A percentile compares a stretch with the other conserved stretches of the same genome.
Conservation (phyloP, 352 stramenopile genomes). For the Pythium vanterpoolii region DNA sequence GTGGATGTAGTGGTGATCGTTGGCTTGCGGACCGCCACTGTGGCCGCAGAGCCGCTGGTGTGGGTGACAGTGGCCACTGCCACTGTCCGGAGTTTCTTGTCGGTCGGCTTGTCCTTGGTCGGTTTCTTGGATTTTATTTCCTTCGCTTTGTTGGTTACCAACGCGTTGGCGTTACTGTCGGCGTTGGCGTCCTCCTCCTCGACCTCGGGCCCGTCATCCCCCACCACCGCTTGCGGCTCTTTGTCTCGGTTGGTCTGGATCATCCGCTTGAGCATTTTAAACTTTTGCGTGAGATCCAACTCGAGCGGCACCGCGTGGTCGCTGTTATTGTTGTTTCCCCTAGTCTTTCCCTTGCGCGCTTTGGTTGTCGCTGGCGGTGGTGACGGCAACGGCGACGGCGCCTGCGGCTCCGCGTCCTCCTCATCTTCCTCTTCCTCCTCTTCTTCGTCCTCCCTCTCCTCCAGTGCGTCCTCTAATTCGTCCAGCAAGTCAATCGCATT, state of each 20-base stretch:
- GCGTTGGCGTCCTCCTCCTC: constrained; percentile 4
- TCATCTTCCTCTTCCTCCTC: not conserved
- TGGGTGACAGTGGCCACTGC: not conserved
- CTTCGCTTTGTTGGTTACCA: not conserved
- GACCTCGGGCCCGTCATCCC: not conserved
- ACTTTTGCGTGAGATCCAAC: constrained; percentile 53
- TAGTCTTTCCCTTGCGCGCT: not conserved
- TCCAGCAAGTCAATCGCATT: constrained; percentile 53
- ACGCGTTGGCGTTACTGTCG: no score
- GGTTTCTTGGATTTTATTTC: not conserved
- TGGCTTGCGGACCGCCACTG: no score
- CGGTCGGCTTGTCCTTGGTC: not conserved
- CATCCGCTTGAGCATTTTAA: constrained; percentile 56
- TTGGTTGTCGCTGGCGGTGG: not conserved
- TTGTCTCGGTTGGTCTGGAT: constrained; percentile 52
- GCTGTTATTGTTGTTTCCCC: constrained; percentile 1
- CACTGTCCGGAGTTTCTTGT: not conserved
- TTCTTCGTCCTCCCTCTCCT: constrained; percentile 26
- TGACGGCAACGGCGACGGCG: constrained; percentile 2
- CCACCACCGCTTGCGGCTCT: not conserved
- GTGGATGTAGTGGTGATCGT: no score
- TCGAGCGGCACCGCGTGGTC: constrained; percentile 21
- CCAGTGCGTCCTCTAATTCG: constrained; percentile 31
- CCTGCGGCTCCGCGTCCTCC: constrained; percentile 5
- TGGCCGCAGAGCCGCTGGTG: not conserved